phyloP scores from a whole-genome alignment of 106 monocot genomes.

The Dioscorea zingiberensis region DNA sequence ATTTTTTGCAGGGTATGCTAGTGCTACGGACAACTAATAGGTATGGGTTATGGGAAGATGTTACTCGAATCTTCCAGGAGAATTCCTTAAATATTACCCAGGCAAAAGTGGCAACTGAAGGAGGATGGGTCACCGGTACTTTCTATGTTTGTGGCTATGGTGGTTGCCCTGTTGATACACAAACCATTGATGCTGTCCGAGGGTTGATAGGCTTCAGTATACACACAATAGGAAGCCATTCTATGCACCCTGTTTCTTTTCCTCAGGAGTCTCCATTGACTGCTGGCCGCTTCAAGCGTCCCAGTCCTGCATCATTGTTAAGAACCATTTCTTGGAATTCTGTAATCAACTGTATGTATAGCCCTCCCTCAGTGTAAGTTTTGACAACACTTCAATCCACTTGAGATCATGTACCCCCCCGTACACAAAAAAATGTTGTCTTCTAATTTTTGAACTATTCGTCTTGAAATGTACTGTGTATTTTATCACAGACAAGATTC shows the following conservation, averaged over 20 bases:
- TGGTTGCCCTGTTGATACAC: slow-evolving; percentile 17
- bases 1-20: slow-evolving; percentile 22
- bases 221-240: slow-evolving; percentile 9
- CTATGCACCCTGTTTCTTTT: not conserved
- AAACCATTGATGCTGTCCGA: slow-evolving; percentile 19
- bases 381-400: too few relatives aligned
- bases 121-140: slow-evolving; percentile 19
- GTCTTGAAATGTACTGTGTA: too few relatives aligned
- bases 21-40: slow-evolving; percentile 24
- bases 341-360: too few relatives aligned
- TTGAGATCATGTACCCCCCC: too few relatives aligned
- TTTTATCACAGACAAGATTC: too few relatives aligned
- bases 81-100: slow-evolving; percentile 25
- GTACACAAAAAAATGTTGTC: too few relatives aligned
- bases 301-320: too few relatives aligned
- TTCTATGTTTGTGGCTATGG: slow-evolving; percentile 25
- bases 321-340: too few relatives aligned
- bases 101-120: slow-evolving; percentile 25
- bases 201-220: slow-evolving; percentile 15
- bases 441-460: too few relatives aligned
- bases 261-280: slow-evolving; percentile 6
- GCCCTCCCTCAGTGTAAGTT: too few relatives aligned
- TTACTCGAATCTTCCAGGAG: slow-evolving; percentile 33
- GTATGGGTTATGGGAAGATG: slow-evolving; percentile 20
- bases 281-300: too few relatives aligned